These are phyloP conservation scores for Abelmoschus esculentus DNA, from an alignment of 345 rosid species.

Conservation along the genomic window DNA sequence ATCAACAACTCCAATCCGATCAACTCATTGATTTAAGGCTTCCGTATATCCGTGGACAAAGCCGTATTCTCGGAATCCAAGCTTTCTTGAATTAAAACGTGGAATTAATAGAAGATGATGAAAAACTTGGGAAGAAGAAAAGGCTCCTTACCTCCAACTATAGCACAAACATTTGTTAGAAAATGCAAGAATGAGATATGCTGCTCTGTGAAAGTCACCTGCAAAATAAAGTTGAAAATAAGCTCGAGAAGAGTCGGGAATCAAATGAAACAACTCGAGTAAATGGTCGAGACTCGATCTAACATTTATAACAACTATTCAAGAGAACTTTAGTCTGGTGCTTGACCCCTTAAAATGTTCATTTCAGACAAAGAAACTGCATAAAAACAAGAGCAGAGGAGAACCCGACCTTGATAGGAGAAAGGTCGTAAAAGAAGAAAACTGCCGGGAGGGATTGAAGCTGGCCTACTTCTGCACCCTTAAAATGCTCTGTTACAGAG, in stretches of 20 bases:
- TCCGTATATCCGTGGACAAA: too few species aligned
- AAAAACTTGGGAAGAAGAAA: not conserved
- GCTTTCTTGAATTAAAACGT: too few species aligned
- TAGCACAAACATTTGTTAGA: constrained; percentile 83
- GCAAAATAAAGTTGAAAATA: constrained; percentile 17
- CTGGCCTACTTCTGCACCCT: constrained; percentile 51
- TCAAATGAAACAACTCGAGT: not conserved
- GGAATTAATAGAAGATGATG: not conserved
- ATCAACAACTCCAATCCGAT: not conserved
- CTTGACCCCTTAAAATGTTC: not conserved
- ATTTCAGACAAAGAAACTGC: not conserved
- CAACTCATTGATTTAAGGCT: too few species aligned
- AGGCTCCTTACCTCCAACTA: constrained; percentile 66
- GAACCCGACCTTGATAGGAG: constrained; percentile 79
- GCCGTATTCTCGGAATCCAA: too few species aligned
- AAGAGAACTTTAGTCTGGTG: not conserved
- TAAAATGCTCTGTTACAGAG: constrained; percentile 91
- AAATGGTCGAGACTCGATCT: not conserved
- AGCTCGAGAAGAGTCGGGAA: not conserved
- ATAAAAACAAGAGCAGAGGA: not conserved
- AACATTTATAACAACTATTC: not conserved
- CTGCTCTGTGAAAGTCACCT: constrained; percentile 82
- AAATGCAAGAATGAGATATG: constrained; percentile 87
- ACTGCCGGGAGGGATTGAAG: constrained; percentile 86
- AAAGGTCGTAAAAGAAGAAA: constrained; percentile 96